phyloP scores from a whole-genome alignment of 345 rosid species.

The Gossypium mustelinum region DNA sequence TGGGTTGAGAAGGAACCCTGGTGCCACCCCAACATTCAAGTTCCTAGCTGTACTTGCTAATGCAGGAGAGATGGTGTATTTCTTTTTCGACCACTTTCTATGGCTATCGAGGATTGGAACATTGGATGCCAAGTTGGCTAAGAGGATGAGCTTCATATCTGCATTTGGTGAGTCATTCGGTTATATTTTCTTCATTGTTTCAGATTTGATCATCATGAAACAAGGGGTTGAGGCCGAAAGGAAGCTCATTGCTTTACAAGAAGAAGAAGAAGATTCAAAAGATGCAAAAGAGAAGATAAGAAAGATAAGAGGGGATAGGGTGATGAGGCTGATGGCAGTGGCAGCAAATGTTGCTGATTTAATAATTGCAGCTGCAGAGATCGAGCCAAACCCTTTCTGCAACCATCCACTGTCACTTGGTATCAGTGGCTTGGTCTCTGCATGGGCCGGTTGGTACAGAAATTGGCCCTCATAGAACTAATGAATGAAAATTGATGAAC shows the following conservation, averaged over 20 bases:
- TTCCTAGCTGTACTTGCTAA: conserved; percentile 66
- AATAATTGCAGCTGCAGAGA: conserved; percentile 73
- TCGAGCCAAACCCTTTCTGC: conserved; percentile 87
- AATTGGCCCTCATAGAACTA: conserved; percentile 70
- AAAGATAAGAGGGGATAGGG: conserved; percentile 56
- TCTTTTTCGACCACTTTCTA: conserved; percentile 89
- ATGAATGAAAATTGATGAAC: background rate
- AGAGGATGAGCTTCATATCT: conserved; percentile 82
- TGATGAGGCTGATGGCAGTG: conserved; percentile 81
- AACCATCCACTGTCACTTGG: conserved; percentile 69
- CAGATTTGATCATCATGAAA: conserved; percentile 58
- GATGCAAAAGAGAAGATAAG: conserved; percentile 32
- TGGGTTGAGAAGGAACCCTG: conserved; percentile 66
- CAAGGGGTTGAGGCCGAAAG: conserved; percentile 49
- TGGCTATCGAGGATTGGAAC: conserved; percentile 92
- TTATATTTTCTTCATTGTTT: conserved; percentile 63
- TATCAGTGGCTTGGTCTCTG: conserved; percentile 87
- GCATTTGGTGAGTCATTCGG: conserved; percentile 99
- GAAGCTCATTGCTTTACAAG: conserved; percentile 24
- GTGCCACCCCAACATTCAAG: conserved; percentile 43
- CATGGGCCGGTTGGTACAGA: conserved; percentile 99
- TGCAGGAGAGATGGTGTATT: conserved; percentile 93
- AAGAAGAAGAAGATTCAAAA: conserved; percentile 16
- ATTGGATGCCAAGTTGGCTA: conserved; percentile 58
- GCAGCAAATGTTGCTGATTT: conserved; percentile 91